phyloP scores from a whole-genome alignment of 2,329 filamentous ascomycete species.

The Trichoderma arundinaceum region DNA sequence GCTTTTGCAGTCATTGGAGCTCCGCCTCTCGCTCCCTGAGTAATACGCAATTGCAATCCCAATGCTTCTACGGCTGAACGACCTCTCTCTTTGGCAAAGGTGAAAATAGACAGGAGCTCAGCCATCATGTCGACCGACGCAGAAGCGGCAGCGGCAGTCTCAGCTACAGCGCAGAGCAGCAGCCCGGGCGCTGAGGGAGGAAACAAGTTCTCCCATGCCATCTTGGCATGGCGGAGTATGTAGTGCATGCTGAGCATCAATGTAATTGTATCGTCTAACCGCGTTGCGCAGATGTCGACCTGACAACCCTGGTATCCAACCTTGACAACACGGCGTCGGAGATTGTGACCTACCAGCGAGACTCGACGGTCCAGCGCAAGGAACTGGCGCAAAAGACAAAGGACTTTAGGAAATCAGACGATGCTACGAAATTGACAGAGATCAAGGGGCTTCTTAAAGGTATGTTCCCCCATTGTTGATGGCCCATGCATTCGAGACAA shows the following conservation, averaged over 20 bases:
- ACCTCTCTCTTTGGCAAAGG: background rate
- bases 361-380: constrained; percentile 94
- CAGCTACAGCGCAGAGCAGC: constrained; percentile 22
- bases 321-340: constrained; percentile 95
- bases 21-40: background rate
- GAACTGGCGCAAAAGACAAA: constrained; percentile 99
- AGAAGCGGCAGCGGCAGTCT: constrained; percentile 38
- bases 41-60: background rate
- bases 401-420: constrained; percentile 92
- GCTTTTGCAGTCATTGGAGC: constrained; percentile 13
- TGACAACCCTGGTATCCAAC: constrained; percentile 80
- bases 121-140: constrained; percentile 43
- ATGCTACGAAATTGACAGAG: constrained; percentile 82
- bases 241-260: constrained; percentile 3
- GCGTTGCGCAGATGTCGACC: constrained; percentile 72
- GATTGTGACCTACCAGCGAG: constrained; percentile 89
- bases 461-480: constrained; percentile 42
- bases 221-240: constrained; percentile 93
- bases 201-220: constrained; percentile 96
- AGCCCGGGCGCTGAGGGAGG: constrained; percentile 57
- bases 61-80: background rate
- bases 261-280: constrained; percentile 33
- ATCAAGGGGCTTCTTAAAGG: constrained; percentile 90
- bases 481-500: too few relatives aligned
- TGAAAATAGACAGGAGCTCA: constrained; percentile 13